phyloP scores from a whole-genome alignment of 192 early-diverging fungal species.

The Coemansia asiatica region DNA sequence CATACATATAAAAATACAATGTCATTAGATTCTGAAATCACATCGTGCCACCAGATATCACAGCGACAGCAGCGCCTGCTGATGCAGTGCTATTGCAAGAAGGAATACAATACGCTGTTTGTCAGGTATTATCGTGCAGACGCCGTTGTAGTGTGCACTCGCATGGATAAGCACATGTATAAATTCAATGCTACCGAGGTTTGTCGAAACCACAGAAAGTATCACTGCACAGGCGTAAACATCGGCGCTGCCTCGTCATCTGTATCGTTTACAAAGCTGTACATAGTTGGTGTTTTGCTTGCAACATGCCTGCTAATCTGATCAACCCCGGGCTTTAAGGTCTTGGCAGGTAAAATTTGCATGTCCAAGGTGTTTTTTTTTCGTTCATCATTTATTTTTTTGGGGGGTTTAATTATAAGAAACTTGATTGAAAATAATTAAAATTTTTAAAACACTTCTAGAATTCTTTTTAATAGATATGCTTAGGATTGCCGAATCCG shows the following conservation, averaged over 20 bases:
- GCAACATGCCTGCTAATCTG: constrained; percentile 2
- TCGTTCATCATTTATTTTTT: background rate
- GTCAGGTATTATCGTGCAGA: constrained; percentile 18
- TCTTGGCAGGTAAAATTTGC: too few relatives aligned
- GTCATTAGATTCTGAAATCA: constrained; percentile 8
- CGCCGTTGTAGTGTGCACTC: constrained; percentile 22
- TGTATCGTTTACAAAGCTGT: constrained; percentile 16
- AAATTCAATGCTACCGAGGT: constrained; percentile 20
- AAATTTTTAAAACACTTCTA: too few relatives aligned
- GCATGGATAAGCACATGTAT: constrained; percentile 25
- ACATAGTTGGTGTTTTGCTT: constrained; percentile 14
- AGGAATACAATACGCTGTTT: constrained; percentile 33
- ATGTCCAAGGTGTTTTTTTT: background rate
- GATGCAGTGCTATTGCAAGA: constrained; percentile 44
- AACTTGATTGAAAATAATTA: too few relatives aligned
- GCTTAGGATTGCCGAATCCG: background rate
- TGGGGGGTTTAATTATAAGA: too few relatives aligned
- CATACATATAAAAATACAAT: background rate
- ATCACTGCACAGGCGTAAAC: constrained; percentile 22
- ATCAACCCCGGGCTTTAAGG: background rate
- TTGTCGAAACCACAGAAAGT: constrained; percentile 21
- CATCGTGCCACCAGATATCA: constrained; percentile 24
- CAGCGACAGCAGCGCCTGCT: constrained; percentile 28
- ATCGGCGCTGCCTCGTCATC: background rate
- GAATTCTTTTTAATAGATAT: background rate